phyloP scores from a whole-genome alignment of 2,329 filamentous ascomycete genomes.

The Fusarium sp. region DNA sequence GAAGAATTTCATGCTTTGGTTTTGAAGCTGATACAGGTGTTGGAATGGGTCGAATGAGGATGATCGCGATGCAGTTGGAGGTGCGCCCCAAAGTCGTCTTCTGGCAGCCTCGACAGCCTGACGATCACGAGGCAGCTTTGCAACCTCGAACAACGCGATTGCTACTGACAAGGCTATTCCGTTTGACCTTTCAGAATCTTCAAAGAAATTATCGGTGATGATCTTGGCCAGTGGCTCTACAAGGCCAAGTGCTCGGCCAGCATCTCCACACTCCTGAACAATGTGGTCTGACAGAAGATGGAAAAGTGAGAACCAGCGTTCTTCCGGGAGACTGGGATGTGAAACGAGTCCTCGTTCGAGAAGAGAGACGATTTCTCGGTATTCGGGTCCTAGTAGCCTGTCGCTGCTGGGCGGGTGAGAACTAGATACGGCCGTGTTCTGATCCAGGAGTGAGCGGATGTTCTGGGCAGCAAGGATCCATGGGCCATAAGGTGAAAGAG shows the following conservation, averaged over 20 bases:
- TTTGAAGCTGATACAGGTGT: constrained; percentile 72
- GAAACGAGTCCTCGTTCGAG: constrained; percentile 70
- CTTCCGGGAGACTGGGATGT: constrained; percentile 61
- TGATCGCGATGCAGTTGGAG: constrained; percentile 44
- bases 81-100: constrained; percentile 70
- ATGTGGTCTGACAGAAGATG: constrained; percentile 67
- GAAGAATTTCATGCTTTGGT: constrained; percentile 62
- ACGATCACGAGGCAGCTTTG: constrained; percentile 69
- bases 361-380: constrained; percentile 75
- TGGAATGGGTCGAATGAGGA: constrained; percentile 74
- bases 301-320: constrained; percentile 68
- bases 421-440: constrained; percentile 34
- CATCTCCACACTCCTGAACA: constrained; percentile 73
- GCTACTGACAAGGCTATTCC: constrained; percentile 52
- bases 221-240: constrained; percentile 77
- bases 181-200: constrained; percentile 18
- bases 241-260: constrained; percentile 72
- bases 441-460: constrained; percentile 59
- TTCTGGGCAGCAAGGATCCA: constrained; percentile 66
- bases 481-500: constrained; percentile 60
- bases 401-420: constrained; percentile 48
- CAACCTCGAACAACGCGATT: constrained; percentile 59
- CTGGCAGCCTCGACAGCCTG: constrained; percentile 74
- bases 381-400: constrained; percentile 72
- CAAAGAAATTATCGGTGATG: constrained; percentile 56